Percentiles rank a stretch among this genome's conserved stretches.
Evolutionary conservation across 164 flowering plant species (phyloP).

Genomic region (Chimonanthus salicifolius): DNA sequence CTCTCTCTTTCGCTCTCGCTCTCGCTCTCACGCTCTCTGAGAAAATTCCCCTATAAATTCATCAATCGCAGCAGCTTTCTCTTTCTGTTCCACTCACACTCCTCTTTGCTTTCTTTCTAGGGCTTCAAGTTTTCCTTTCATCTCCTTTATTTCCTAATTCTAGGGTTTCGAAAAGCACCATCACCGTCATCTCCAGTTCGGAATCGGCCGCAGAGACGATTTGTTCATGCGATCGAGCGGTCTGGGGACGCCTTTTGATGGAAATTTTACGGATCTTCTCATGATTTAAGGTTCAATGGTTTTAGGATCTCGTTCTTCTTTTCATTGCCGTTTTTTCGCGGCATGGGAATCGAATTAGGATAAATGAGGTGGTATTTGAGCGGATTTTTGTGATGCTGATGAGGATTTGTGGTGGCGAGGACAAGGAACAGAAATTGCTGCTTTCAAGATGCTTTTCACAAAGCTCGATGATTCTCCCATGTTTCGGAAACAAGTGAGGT

Average conservation of each 20-base stretch:
- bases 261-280: neutral
- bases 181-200: neutral
- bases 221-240: neutral
- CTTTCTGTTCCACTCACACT: neutral
- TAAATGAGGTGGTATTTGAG: slow-evolving; percentile 19
- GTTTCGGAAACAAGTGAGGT: slow-evolving; percentile 89
- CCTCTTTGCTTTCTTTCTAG: neutral
- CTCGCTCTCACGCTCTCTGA: neutral
- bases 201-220: neutral
- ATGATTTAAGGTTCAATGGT: neutral
- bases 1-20: neutral
- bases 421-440: slow-evolving; percentile 8
- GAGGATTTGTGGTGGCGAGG: slow-evolving; percentile 7
- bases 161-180: neutral
- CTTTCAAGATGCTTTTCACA: slow-evolving; percentile 67
- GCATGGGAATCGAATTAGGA: neutral
- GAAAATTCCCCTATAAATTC: slow-evolving; percentile 1
- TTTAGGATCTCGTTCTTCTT: neutral
- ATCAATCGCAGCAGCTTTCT: neutral
- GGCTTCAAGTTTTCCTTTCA: neutral
- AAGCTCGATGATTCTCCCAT: slow-evolving; percentile 99
- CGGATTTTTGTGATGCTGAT: slow-evolving; percentile 20
- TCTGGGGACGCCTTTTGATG: neutral
- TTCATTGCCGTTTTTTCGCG: neutral
- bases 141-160: neutral